Conservation (phyloP, 768 basidiomycete species). For the Podaxis sp. region DNA sequence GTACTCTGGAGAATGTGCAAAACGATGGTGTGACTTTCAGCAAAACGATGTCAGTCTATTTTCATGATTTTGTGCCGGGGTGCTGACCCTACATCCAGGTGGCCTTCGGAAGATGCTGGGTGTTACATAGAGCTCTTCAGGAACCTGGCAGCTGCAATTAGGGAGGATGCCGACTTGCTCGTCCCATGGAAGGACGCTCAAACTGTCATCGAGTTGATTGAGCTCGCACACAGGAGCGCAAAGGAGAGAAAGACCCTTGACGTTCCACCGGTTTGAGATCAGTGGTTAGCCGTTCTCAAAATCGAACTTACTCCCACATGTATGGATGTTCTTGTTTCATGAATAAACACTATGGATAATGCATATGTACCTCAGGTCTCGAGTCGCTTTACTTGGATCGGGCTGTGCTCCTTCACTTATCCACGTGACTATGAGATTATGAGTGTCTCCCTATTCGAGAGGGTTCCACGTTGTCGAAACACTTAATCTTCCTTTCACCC, state of each 20-base stretch:
- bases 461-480: constrained; percentile 23
- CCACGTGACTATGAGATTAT: constrained; percentile 20
- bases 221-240: constrained; percentile 65
- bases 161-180: constrained; percentile 43
- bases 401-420: neutral
- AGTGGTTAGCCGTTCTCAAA: neutral
- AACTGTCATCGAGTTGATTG: constrained; percentile 71
- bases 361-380: neutral
- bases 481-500: constrained; percentile 6
- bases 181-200: constrained; percentile 76
- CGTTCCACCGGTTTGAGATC: constrained; percentile 20
- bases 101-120: constrained; percentile 59
- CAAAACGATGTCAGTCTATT: constrained; percentile 27
- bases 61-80: neutral
- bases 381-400: neutral
- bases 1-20: constrained; percentile 52
- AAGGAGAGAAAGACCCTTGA: constrained; percentile 44
- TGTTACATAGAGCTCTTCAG: constrained; percentile 58
- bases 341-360: neutral
- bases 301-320: too few relatives aligned
- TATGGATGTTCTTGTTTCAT: neutral
- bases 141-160: constrained; percentile 62
- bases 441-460: constrained; percentile 7
- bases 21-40: constrained; percentile 39
- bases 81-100: constrained; percentile 34